phyloP scores from a whole-genome alignment of 805 yeast species.

The Saccharomycopsis amapae region DNA sequence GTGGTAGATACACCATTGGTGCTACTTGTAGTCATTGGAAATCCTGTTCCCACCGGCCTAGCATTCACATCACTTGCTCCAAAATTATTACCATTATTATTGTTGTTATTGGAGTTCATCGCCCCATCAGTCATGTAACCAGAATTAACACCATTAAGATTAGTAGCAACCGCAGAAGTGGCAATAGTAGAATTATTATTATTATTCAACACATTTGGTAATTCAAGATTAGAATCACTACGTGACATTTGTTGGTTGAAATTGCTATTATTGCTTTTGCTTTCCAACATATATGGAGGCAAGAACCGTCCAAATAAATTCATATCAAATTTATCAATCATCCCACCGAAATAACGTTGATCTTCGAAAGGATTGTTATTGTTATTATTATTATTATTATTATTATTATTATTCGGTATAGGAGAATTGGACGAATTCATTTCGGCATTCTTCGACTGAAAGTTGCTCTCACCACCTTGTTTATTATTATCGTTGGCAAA shows the following conservation, averaged over 20 bases:
- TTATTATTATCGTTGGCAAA: slow-evolving; percentile 18
- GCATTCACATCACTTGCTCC: too few relatives aligned
- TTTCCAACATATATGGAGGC: slow-evolving; percentile 72
- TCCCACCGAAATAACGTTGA: slow-evolving; percentile 42
- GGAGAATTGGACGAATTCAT: slow-evolving; percentile 4
- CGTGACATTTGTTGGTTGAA: slow-evolving; percentile 15
- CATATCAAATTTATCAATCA: slow-evolving; percentile 77
- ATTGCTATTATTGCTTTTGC: slow-evolving; percentile 13
- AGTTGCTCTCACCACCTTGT: background rate
- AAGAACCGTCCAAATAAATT: slow-evolving; percentile 77
- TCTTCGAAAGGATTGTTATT: slow-evolving; percentile 1
- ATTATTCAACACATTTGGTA: slow-evolving; percentile 1
- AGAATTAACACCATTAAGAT: background rate
- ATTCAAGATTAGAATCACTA: slow-evolving; percentile 2
- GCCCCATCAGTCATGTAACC: background rate
- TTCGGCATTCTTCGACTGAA: too few relatives aligned
- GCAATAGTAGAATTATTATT: background rate
- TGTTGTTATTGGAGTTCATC: background rate
- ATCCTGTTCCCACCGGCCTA: too few relatives aligned
- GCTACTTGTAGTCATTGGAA: too few relatives aligned
- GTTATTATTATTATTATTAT: slow-evolving; percentile 11
- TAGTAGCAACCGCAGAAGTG: background rate
- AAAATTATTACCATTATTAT: background rate
- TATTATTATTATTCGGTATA: slow-evolving; percentile 12
- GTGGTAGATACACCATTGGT: too few relatives aligned